phyloP scores from a whole-genome alignment of 352 stramenopile genomes.

The Pythium coloratum region DNA sequence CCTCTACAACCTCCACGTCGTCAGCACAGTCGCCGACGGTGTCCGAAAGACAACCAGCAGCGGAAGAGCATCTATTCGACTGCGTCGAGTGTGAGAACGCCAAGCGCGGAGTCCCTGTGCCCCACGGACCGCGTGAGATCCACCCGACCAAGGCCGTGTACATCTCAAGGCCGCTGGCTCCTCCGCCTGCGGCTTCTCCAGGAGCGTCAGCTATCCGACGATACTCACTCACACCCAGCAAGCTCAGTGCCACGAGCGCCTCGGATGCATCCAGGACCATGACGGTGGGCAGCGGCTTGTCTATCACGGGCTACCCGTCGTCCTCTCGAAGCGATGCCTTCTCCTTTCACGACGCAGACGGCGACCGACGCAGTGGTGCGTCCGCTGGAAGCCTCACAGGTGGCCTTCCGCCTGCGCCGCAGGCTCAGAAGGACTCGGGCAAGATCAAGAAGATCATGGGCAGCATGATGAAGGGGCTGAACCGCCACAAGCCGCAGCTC shows the following conservation, averaged over 20 bases:
- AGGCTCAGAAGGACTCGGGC: slow-evolving; percentile 32
- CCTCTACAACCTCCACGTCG: background rate
- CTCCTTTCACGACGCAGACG: slow-evolving; percentile 16
- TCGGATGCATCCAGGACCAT: slow-evolving; percentile 14
- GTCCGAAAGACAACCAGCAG: background rate
- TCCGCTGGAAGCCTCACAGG: slow-evolving; percentile 25
- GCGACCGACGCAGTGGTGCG: slow-evolving; percentile 32
- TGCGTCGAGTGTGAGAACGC: slow-evolving; percentile 49
- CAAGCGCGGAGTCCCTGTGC: slow-evolving; percentile 35
- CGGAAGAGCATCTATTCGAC: slow-evolving; percentile 58
- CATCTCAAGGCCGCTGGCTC: slow-evolving; percentile 48
- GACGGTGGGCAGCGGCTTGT: slow-evolving; percentile 3
- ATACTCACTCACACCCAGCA: slow-evolving; percentile 7
- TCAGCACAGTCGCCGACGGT: background rate
- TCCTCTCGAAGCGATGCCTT: background rate
- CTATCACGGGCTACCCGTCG: slow-evolving; percentile 9
- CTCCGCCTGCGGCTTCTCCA: slow-evolving; percentile 22
- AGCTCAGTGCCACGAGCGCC: background rate
- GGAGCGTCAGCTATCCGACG: slow-evolving; percentile 17
- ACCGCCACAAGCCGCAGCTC: slow-evolving; percentile 54
- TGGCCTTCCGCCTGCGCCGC: background rate
- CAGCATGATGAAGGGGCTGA: slow-evolving; percentile 66
- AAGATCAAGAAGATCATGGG: slow-evolving; percentile 85
- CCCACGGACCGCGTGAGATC: slow-evolving; percentile 60
- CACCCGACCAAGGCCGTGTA: slow-evolving; percentile 72